phyloP scores from a whole-genome alignment of 1,139 yeast species.

The Suhomyces wounanorum region DNA sequence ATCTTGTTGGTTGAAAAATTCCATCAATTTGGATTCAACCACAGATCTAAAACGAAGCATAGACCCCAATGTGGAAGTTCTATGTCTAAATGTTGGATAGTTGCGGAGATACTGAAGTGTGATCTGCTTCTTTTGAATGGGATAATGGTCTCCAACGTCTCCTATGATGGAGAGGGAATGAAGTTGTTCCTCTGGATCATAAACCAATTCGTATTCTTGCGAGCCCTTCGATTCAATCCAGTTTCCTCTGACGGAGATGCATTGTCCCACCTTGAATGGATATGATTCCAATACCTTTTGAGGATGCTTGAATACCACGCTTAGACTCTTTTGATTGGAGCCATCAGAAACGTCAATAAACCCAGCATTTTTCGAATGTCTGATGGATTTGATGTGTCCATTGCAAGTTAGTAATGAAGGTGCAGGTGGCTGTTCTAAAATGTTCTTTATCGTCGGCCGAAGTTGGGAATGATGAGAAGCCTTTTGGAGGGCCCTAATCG shows the following conservation, averaged over 20 bases:
- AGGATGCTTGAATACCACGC: slow-evolving; percentile 54
- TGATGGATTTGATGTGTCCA: slow-evolving; percentile 79
- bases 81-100: slow-evolving; percentile 77
- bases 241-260: slow-evolving; percentile 35
- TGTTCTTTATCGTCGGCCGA: slow-evolving; percentile 35
- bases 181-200: slow-evolving; percentile 22
- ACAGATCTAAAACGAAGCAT: slow-evolving; percentile 71
- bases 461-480: neutral
- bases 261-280: slow-evolving; percentile 46
- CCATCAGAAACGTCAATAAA: slow-evolving; percentile 86
- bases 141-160: slow-evolving; percentile 62
- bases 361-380: slow-evolving; percentile 72
- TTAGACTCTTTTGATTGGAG: slow-evolving; percentile 53
- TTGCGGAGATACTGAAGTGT: slow-evolving; percentile 65
- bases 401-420: slow-evolving; percentile 22
- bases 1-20: slow-evolving; percentile 53
- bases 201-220: slow-evolving; percentile 37
- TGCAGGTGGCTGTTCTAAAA: slow-evolving; percentile 35
- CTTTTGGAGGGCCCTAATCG: neutral
- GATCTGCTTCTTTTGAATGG: slow-evolving; percentile 80
- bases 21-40: slow-evolving; percentile 55
- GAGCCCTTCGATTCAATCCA: slow-evolving; percentile 36
- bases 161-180: slow-evolving; percentile 45
- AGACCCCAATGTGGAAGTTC: slow-evolving; percentile 65
- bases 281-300: slow-evolving; percentile 48